Conservation (phyloP, 2,329 filamentous ascomycete genomes). For the Lojkania enalia region DNA sequence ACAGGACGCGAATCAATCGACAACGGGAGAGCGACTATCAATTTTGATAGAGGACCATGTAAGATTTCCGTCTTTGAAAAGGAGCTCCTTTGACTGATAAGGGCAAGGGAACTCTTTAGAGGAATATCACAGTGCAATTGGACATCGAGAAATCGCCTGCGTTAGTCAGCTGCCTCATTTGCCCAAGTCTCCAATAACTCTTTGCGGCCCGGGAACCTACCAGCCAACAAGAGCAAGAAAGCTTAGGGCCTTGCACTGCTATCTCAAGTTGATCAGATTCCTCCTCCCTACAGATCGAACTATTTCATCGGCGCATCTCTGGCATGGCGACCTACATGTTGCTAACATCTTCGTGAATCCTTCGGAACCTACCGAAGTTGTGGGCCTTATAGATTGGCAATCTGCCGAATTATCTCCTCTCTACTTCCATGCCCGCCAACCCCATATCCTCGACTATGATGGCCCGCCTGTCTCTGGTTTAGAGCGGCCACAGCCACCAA, state of each 20-base stretch:
- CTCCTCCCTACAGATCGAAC: slow-evolving; percentile 30
- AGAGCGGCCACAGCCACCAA: slow-evolving; percentile 29
- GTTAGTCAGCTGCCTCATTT: slow-evolving; percentile 31
- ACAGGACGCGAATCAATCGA: slow-evolving; percentile 39
- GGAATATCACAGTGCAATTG: slow-evolving; percentile 40
- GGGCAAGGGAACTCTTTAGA: slow-evolving; percentile 32
- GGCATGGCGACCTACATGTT: slow-evolving; percentile 46
- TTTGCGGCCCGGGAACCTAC: slow-evolving; percentile 45
- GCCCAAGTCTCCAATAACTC: slow-evolving; percentile 36
- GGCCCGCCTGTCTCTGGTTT: slow-evolving; percentile 31
- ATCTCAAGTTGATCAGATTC: slow-evolving; percentile 31
- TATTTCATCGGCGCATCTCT: slow-evolving; percentile 31
- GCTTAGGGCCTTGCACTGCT: slow-evolving; percentile 32
- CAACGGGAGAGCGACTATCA: slow-evolving; percentile 31
- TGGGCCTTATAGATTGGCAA: slow-evolving; percentile 44
- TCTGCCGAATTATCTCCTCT: slow-evolving; percentile 40
- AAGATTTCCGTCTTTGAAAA: slow-evolving; percentile 20
- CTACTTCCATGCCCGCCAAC: slow-evolving; percentile 41
- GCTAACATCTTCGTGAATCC: slow-evolving; percentile 45
- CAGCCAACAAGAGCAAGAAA: slow-evolving; percentile 40
- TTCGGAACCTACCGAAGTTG: slow-evolving; percentile 33
- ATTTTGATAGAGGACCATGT: slow-evolving; percentile 45
- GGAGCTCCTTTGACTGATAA: slow-evolving; percentile 19
- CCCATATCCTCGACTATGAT: slow-evolving; percentile 40
- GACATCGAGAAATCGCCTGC: slow-evolving; percentile 37